Evolutionary conservation across 2,329 filamentous ascomycete genomes (phyloP).

Genomic region (Capronia americana): DNA sequence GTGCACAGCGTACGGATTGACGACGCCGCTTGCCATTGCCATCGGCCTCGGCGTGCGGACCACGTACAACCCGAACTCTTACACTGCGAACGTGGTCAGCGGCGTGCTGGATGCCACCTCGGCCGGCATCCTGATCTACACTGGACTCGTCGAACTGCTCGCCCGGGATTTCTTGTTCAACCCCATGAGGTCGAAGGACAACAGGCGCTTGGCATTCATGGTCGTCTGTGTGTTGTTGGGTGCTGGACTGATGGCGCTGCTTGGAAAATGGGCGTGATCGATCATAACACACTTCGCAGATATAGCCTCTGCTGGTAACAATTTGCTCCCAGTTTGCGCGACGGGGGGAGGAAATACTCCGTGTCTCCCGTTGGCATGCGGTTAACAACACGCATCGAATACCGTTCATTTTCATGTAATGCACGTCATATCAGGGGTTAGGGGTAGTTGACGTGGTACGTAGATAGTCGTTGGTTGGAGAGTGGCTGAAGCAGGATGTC

Average conservation of each 20-base stretch:
- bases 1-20: constrained; percentile 57
- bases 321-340: neutral
- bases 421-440: too few species aligned
- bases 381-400: neutral
- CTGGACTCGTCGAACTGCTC: constrained; percentile 57
- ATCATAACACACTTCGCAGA: neutral
- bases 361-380: neutral
- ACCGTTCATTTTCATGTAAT: neutral
- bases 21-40: constrained; percentile 60
- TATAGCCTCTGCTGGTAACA: neutral
- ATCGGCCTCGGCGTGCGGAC: constrained; percentile 57
- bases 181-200: constrained; percentile 51
- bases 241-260: constrained; percentile 55
- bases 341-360: neutral
- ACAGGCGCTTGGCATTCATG: constrained; percentile 52
- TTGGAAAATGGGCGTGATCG: constrained; percentile 58
- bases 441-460: neutral
- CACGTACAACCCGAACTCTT: constrained; percentile 51
- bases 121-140: constrained; percentile 59
- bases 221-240: constrained; percentile 50
- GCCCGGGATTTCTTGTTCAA: constrained; percentile 60
- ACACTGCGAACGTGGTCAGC: constrained; percentile 52
- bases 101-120: constrained; percentile 57
- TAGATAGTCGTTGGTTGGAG: neutral
- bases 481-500: neutral